These are phyloP conservation scores for Hanseniaspora uvarum DNA, from an alignment of 1,139 yeast species.

Conservation along the genomic window DNA sequence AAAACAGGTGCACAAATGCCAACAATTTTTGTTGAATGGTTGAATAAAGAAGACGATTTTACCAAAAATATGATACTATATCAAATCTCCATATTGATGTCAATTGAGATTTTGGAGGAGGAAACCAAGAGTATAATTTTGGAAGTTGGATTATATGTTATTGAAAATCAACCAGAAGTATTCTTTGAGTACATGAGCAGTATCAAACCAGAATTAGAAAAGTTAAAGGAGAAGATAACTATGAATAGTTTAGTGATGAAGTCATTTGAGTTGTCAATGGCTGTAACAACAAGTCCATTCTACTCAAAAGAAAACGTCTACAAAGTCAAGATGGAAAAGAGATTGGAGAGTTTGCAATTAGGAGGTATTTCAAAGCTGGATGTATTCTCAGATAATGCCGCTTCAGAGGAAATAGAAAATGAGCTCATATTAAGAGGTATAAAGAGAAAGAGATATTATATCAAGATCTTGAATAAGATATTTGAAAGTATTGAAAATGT, in stretches of 20 bases:
- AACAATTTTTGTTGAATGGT: constrained; percentile 39
- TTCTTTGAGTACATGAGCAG: constrained; percentile 32
- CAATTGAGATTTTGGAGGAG: constrained; percentile 42
- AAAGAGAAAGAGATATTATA: constrained; percentile 5
- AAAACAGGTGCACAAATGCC: constrained; percentile 41
- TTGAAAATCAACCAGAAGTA: constrained; percentile 32
- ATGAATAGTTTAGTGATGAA: constrained; percentile 25
- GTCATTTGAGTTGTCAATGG: constrained; percentile 31
- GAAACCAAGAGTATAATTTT: constrained; percentile 46
- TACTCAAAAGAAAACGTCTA: constrained; percentile 25
- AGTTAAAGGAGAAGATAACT: constrained; percentile 3
- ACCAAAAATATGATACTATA: constrained; percentile 41
- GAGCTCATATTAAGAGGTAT: not conserved
- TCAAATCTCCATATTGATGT: constrained; percentile 47
- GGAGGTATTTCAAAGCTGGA: not conserved
- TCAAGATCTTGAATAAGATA: constrained; percentile 6
- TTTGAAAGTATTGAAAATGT: not conserved
- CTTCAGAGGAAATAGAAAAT: not conserved
- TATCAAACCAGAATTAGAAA: not conserved
- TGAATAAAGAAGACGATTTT: constrained; percentile 34
- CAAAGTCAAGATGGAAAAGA: constrained; percentile 22
- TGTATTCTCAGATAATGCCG: not conserved
- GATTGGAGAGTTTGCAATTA: constrained; percentile 27
- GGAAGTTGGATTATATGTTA: constrained; percentile 39
- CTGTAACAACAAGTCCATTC: constrained; percentile 30